Evolutionary conservation across 2,329 filamentous ascomycete genomes (phyloP).

Genomic region (Aspergillus puulaauensis): DNA sequence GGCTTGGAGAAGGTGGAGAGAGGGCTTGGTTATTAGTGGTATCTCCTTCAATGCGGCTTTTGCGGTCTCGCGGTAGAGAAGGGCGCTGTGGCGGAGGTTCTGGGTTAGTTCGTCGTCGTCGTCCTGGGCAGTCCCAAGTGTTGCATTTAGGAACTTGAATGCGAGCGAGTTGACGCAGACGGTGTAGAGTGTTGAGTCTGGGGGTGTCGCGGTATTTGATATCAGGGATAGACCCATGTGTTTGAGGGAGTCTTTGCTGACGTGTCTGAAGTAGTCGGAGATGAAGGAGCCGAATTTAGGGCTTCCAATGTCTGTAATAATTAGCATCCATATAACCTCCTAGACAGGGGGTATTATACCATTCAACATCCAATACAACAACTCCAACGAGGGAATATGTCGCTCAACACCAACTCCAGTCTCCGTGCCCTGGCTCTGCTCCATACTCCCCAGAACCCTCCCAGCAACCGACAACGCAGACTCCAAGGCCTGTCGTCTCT

Average conservation of each 20-base stretch:
- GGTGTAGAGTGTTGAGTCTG: conserved; percentile 16
- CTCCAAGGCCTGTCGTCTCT: conserved; percentile 14
- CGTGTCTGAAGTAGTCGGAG: conserved; percentile 21
- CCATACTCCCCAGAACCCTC: conserved; percentile 7
- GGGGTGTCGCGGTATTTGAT: conserved; percentile 2
- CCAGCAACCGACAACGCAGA: conserved; percentile 14
- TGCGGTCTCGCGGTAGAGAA: conserved; percentile 12
- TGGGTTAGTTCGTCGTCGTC: conserved; percentile 2
- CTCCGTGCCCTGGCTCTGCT: not conserved
- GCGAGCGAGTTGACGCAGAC: conserved; percentile 21
- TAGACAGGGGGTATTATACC: conserved; percentile 7
- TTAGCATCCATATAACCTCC: not conserved
- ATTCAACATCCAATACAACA: conserved; percentile 23
- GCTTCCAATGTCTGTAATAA: conserved; percentile 17
- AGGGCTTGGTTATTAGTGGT: conserved; percentile 12
- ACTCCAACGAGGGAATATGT: conserved; percentile 14
- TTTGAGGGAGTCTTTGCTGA: conserved; percentile 17
- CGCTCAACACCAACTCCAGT: not conserved
- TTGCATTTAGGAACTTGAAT: conserved; percentile 22
- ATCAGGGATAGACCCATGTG: conserved; percentile 20
- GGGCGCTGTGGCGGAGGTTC: conserved; percentile 5
- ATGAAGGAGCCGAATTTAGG: conserved; percentile 19
- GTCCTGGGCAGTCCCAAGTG: conserved; percentile 4
- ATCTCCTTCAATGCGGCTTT: conserved; percentile 18
- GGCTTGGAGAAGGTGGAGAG: conserved; percentile 16